These are phyloP conservation scores for Paxillus involutus DNA, from an alignment of 768 basidiomycete species.

Conservation along the genomic window DNA sequence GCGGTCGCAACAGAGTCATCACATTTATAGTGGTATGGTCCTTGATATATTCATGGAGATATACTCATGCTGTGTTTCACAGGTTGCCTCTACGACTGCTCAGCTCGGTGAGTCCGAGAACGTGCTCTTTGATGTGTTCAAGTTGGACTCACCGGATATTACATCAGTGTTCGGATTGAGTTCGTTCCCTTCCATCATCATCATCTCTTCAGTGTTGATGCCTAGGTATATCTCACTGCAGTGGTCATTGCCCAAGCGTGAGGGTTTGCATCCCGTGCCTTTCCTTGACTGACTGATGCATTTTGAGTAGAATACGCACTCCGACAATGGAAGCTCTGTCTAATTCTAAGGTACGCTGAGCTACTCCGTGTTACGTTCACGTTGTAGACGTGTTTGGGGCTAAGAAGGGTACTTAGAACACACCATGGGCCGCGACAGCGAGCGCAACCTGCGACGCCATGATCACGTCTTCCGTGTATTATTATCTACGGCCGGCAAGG, in stretches of 20 bases:
- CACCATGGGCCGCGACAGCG: slow-evolving; percentile 6
- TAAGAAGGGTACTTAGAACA: slow-evolving; percentile 2
- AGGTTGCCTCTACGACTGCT: slow-evolving; percentile 7
- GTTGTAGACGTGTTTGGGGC: not conserved
- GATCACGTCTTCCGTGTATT: slow-evolving; percentile 18
- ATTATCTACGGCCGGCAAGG: slow-evolving; percentile 13
- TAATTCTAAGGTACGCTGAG: slow-evolving; percentile 4
- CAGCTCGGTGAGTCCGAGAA: slow-evolving; percentile 12
- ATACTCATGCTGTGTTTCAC: not conserved
- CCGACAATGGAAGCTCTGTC: slow-evolving; percentile 5
- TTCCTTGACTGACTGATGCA: not conserved
- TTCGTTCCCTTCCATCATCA: too few relatives aligned
- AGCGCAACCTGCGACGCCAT: slow-evolving; percentile 19
- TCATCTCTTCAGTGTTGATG: too few relatives aligned
- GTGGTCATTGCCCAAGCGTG: slow-evolving; percentile 5
- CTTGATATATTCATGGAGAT: not conserved
- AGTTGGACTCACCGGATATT: not conserved
- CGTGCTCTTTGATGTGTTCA: not conserved
- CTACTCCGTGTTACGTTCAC: not conserved
- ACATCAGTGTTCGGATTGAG: too few relatives aligned
- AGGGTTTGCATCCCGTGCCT: not conserved
- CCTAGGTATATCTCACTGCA: not conserved
- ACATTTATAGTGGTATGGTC: slow-evolving; percentile 14
- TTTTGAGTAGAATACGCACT: slow-evolving; percentile 5
- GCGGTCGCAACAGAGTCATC: slow-evolving; percentile 13